Conservation (phyloP, 2,329 filamentous ascomycete species). For the Sporothrix schenckii region DNA sequence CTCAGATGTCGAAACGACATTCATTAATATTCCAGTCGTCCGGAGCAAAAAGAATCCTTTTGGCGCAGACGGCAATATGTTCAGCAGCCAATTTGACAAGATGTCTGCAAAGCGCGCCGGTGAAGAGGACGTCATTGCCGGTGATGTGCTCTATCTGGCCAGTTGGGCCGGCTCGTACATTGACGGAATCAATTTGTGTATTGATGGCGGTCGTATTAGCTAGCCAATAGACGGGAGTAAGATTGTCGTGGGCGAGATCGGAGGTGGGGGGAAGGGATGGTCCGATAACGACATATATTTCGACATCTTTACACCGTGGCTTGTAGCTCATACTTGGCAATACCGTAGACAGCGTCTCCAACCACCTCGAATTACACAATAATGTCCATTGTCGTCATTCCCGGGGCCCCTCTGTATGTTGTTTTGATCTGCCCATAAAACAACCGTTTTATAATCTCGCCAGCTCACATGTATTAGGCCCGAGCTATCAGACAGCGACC, state of each 20-base stretch:
- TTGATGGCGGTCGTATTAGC: constrained; percentile 34
- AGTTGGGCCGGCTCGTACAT: constrained; percentile 34
- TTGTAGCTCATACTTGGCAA: neutral
- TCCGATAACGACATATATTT: constrained; percentile 12
- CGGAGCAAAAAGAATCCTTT: constrained; percentile 72
- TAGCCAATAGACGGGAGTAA: constrained; percentile 35
- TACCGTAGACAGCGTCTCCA: neutral
- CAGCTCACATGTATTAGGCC: neutral
- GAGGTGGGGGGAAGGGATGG: neutral
- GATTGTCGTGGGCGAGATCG: neutral
- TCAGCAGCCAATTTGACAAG: constrained; percentile 63
- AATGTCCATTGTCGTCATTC: constrained; percentile 34
- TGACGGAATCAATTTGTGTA: constrained; percentile 33
- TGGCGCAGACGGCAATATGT: constrained; percentile 51
- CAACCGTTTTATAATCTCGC: too few species aligned
- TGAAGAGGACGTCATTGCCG: constrained; percentile 62
- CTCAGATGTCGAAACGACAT: neutral
- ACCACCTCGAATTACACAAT: neutral
- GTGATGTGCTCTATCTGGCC: constrained; percentile 57
- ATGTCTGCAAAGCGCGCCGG: constrained; percentile 52
- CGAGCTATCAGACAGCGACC: constrained; percentile 12
- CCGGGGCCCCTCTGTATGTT: constrained; percentile 24
- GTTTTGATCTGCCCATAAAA: neutral
- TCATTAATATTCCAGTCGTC: constrained; percentile 43
- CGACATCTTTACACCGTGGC: neutral